A percentile compares a stretch with the other conserved stretches of the same genome.
Evolutionary conservation across 2,329 filamentous ascomycete genomes (phyloP).

Genomic region (Fusarium musae): DNA sequence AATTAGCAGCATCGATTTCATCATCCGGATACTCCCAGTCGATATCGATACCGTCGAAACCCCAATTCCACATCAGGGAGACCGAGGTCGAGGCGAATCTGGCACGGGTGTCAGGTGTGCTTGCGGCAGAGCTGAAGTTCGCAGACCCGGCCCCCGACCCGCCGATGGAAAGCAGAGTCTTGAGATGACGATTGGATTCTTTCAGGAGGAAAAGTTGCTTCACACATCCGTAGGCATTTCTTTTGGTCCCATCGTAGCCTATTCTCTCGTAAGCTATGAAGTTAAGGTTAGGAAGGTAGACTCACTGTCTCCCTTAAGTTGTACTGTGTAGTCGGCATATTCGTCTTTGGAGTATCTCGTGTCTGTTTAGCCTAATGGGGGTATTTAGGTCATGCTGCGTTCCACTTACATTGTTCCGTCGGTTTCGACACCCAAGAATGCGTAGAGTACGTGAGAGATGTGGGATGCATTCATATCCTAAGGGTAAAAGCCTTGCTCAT

Average conservation of each 20-base stretch:
- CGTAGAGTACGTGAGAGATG: constrained; percentile 81
- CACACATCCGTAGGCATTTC: constrained; percentile 32
- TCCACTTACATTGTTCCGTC: constrained; percentile 75
- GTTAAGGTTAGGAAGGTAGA: not conserved
- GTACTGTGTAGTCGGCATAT: constrained; percentile 78
- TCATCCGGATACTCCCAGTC: constrained; percentile 32
- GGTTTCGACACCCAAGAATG: constrained; percentile 80
- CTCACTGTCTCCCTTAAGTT: constrained; percentile 69
- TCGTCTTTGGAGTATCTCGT: constrained; percentile 70
- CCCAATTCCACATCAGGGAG: constrained; percentile 30
- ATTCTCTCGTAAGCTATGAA: not conserved
- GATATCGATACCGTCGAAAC: constrained; percentile 33
- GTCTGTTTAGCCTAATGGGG: not conserved
- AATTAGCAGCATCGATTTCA: constrained; percentile 20
- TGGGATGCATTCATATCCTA: constrained; percentile 51
- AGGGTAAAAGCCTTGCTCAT: constrained; percentile 45
- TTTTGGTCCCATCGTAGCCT: constrained; percentile 17
- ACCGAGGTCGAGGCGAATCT: constrained; percentile 31
- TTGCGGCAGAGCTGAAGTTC: constrained; percentile 29
- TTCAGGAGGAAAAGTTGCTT: constrained; percentile 32
- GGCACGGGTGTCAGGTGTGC: constrained; percentile 15
- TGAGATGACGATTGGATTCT: constrained; percentile 30
- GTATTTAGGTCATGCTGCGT: no score
- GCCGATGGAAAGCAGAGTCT: constrained; percentile 29
- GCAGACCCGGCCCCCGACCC: constrained; percentile 27